Base-by-base conservation (phyloP, 768 basidiomycete genomes). In the Lentinula boryana region DNA sequence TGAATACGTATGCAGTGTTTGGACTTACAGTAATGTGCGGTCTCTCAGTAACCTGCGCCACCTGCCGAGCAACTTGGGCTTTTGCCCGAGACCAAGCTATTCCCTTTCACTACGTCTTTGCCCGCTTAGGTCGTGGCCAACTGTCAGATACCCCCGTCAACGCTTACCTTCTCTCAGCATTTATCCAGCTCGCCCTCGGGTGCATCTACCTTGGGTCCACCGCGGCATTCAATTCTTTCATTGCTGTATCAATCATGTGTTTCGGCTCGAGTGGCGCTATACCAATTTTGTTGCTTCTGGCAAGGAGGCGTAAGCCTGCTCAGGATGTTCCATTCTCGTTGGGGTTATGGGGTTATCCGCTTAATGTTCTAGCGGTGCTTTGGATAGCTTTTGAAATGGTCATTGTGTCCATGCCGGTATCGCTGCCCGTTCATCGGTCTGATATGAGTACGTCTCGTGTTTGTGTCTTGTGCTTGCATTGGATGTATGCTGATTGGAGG, bases 61-160 rank as follows among this genome's bases (percentile, higher is more conserved):
- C 86, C 40, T 87, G 86, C 12, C 82, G 87, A 16, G 82, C 84
- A 33, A 87, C 86, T 2, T 88, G 86, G 87, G 83, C 83, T 50
- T 88, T 89, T 68, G 83, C 86, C 0, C 78, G 87, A 2, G 87
- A 88, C 71, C 78, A 78, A 62, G 87, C 83, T 1, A 82, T 88
- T 44, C 87, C 86, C 1, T 78, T 81, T 48, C 77, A 81, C 38
- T 53, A 61, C 10, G 66, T 74, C 60, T 86, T 86, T 73, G 68
- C 71, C 7, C 35, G 66, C 65, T 38, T 32, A 54, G 21, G 64
- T 69, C 41, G 62, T 74, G 8, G 67, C 72, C 32, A 81, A 80
- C 10, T 23, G 8, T 54, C 53, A 10, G n/a, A 35, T n/a, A 78
- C 86, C 4, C 86, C 86, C 0, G 71, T 86, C 44, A 82, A 86